Base-by-base conservation (phyloP, 1,139 yeast genomes). In the Lodderomyces oxycetoniae region DNA sequence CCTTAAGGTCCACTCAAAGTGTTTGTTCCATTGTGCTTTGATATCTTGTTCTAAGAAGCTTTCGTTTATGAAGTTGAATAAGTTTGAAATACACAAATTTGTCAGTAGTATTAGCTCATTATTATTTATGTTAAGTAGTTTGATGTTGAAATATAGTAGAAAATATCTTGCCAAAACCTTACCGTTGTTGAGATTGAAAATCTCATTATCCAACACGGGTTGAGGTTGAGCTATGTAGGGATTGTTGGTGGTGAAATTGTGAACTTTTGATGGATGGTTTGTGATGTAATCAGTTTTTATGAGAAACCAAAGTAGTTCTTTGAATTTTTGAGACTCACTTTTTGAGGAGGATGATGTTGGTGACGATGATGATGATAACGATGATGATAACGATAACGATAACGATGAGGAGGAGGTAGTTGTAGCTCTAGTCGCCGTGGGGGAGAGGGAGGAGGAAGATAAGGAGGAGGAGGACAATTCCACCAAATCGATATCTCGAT, bases 271-370 rank as follows among this genome's bases (percentile, higher is more conserved):
- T 3, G 63, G 62, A 38, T 51, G 45, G 10, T 36, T 39, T 12
- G 42, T 39, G 8, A 46, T 24, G 40, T 57, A 51, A 29, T 61
- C 58, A 10, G 52, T 37, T 39, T 55, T 57, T 14, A 64, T 55
- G 15, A 62, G 41, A 27, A 51, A 47, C 69, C 70, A 65, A 8
- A 62, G 38, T 9, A 48, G 37, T 16, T 54, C 55, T 26, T 70
- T 49, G 16, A 64, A 43, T 39, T 58, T 59, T 20, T 42, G 43
- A 2, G 67, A 48, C 35, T 61, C 67, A 44, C 41, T 43, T 37
- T n/a, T n/a, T n/a, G n/a, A n/a, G n/a, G n/a, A n/a, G n/a, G 28
- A 32, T n/a, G 32, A 14, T 33, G 17, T 28, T 21, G 17, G 20
- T 26, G 27, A n/a, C n/a, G n/a, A n/a, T 37, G 56, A 60, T 10